Percentiles rank a stretch among this genome's conserved stretches.
phyloP scores from a whole-genome alignment of 2,329 filamentous ascomycete genomes.

The Phialophora verrucosa region DNA sequence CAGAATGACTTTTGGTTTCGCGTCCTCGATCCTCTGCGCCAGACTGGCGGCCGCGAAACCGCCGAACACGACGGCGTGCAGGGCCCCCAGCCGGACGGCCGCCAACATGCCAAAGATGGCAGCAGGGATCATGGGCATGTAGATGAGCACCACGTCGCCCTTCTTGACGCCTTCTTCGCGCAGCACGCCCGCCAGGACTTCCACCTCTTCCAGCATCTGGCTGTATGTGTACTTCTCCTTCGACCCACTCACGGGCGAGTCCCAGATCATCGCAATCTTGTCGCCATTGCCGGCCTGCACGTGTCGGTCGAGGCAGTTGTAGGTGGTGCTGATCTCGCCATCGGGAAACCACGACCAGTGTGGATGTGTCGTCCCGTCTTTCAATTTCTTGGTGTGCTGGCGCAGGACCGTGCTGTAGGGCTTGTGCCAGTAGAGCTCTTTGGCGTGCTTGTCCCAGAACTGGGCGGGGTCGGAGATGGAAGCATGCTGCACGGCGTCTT shows the following conservation, averaged over 20 bases:
- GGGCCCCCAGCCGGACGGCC: conserved; percentile 77
- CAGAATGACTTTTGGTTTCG: conserved; percentile 74
- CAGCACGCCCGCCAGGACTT: conserved; percentile 79
- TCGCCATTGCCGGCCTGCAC: conserved; percentile 79
- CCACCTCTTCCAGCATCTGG: conserved; percentile 77
- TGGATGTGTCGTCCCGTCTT: conserved; percentile 67
- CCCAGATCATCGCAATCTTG: conserved; percentile 78
- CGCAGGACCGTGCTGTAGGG: conserved; percentile 68
- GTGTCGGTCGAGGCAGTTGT: conserved; percentile 90
- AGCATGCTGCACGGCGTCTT: conserved; percentile 57
- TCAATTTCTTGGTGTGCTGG: conserved; percentile 66
- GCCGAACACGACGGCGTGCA: conserved; percentile 92
- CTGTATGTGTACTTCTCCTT: conserved; percentile 77
- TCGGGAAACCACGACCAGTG: conserved; percentile 91
- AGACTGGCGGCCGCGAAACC: conserved; percentile 83
- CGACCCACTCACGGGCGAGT: conserved; percentile 78
- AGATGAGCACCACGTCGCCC: conserved; percentile 87
- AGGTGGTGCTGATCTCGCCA: conserved; percentile 87
- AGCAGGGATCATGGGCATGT: conserved; percentile 97
- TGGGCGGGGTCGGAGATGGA: conserved; percentile 72
- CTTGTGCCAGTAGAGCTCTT: conserved; percentile 80
- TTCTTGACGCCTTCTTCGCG: conserved; percentile 79
- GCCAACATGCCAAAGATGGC: conserved; percentile 87
- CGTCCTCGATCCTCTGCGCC: conserved; percentile 86
- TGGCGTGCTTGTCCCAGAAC: conserved; percentile 79